Conservation (phyloP, 2,329 filamentous ascomycete species). For the Pyricularia sp. region DNA sequence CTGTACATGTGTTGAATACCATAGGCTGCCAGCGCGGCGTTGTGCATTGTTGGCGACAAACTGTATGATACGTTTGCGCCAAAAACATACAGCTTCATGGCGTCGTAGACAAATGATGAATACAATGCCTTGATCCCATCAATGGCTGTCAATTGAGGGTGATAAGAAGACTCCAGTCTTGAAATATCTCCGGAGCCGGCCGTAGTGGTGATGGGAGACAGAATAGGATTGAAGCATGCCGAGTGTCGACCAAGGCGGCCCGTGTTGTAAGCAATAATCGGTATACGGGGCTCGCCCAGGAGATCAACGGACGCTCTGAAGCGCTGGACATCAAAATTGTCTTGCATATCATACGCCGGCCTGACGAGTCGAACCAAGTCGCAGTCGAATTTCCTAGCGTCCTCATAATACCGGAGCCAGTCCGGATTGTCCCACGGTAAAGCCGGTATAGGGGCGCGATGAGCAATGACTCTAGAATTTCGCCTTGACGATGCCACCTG, state of each 20-base stretch:
- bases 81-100: constrained; percentile 43
- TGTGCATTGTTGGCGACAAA: constrained; percentile 68
- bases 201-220: constrained; percentile 38
- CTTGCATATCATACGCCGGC: constrained; percentile 40
- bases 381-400: constrained; percentile 43
- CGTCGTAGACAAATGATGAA: constrained; percentile 51
- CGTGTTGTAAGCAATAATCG: constrained; percentile 52
- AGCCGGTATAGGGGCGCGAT: constrained; percentile 26
- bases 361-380: constrained; percentile 49
- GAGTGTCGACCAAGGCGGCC: constrained; percentile 50
- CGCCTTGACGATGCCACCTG: constrained; percentile 38
- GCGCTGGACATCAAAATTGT: constrained; percentile 47
- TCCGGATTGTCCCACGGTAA: constrained; percentile 42
- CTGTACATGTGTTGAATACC: constrained; percentile 57
- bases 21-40: constrained; percentile 50
- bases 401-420: constrained; percentile 44
- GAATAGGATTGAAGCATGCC: constrained; percentile 50
- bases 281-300: constrained; percentile 29
- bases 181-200: background rate
- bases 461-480: constrained; percentile 48
- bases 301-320: constrained; percentile 30
- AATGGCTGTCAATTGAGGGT: constrained; percentile 38
- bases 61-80: constrained; percentile 62
- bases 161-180: background rate
- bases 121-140: constrained; percentile 55